phyloP scores from a whole-genome alignment of 1,284 basidiomycete species.

The Cerrena zonata region DNA sequence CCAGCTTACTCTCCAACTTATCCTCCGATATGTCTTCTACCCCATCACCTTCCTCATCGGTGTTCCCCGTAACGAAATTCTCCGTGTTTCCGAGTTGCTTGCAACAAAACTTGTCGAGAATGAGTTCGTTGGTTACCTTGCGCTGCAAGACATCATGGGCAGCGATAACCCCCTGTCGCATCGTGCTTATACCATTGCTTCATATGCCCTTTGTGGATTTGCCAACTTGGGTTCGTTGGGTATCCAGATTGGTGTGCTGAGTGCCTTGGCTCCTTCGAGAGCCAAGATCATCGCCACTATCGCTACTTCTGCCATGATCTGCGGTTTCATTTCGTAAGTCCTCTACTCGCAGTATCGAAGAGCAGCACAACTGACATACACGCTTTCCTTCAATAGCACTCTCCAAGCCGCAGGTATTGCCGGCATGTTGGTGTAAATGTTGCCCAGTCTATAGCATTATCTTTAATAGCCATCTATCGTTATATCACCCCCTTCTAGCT shows the following conservation, averaged over 20 bases:
- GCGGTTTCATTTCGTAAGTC: conserved; percentile 61
- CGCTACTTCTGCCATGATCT: conserved; percentile 74
- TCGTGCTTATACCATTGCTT: conserved; percentile 73
- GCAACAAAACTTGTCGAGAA: conserved; percentile 85
- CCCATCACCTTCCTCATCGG: conserved; percentile 81
- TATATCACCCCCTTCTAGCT: no score
- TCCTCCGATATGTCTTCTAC: conserved; percentile 84
- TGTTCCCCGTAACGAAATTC: conserved; percentile 67
- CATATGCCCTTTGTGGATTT: conserved; percentile 85
- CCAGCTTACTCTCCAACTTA: conserved; percentile 75
- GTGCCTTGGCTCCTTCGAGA: conserved; percentile 76
- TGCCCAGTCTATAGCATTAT: neutral
- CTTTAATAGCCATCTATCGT: neutral
- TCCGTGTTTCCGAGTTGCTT: conserved; percentile 72
- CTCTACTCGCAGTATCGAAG: conserved; percentile 1
- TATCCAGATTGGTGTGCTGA: conserved; percentile 86
- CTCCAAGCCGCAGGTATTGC: conserved; percentile 70
- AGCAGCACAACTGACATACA: neutral
- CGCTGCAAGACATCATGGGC: conserved; percentile 49
- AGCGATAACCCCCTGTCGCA: conserved; percentile 53
- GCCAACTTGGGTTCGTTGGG: conserved; percentile 83
- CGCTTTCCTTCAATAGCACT: conserved; percentile 32
- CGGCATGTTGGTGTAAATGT: conserved; percentile 38
- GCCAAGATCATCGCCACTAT: conserved; percentile 66
- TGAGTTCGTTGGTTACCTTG: conserved; percentile 78